phyloP scores from a whole-genome alignment of 2,329 filamentous ascomycete genomes.

The Sarocladium oryzae region DNA sequence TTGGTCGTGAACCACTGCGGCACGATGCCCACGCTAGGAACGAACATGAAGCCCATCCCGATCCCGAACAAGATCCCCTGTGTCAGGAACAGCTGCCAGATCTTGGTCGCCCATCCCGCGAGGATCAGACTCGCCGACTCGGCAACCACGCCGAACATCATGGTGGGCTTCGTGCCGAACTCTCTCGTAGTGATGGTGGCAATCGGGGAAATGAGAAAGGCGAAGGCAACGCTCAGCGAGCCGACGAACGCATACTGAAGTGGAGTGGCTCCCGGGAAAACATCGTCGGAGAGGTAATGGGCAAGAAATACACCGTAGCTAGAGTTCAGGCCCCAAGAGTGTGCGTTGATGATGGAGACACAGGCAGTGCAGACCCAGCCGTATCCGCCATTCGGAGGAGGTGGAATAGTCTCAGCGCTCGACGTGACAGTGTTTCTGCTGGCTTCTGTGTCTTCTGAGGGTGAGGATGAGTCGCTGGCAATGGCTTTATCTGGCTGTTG shows the following conservation, averaged over 20 bases:
- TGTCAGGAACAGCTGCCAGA: slow-evolving; percentile 71
- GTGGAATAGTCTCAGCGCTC: slow-evolving; percentile 4
- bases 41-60: slow-evolving; percentile 72
- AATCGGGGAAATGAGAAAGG: slow-evolving; percentile 59
- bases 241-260: slow-evolving; percentile 69
- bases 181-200: slow-evolving; percentile 51
- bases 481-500: background rate
- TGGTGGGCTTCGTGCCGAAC: slow-evolving; percentile 54
- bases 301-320: slow-evolving; percentile 41
- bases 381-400: slow-evolving; percentile 50
- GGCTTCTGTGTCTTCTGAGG: background rate
- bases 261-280: slow-evolving; percentile 52
- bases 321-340: slow-evolving; percentile 51
- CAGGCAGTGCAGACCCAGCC: slow-evolving; percentile 28
- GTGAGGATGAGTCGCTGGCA: background rate
- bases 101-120: slow-evolving; percentile 57
- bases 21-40: slow-evolving; percentile 58
- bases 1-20: slow-evolving; percentile 69
- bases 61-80: slow-evolving; percentile 74
- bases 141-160: slow-evolving; percentile 56
- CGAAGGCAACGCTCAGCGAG: slow-evolving; percentile 24
- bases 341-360: slow-evolving; percentile 27
- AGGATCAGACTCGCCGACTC: slow-evolving; percentile 57
- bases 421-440: background rate
- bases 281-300: slow-evolving; percentile 45